Percentiles rank a stretch among this genome's conserved stretches.
Evolutionary conservation across 2,329 filamentous ascomycete genomes (phyloP).

Genomic region (Aspergillus intermedius): DNA sequence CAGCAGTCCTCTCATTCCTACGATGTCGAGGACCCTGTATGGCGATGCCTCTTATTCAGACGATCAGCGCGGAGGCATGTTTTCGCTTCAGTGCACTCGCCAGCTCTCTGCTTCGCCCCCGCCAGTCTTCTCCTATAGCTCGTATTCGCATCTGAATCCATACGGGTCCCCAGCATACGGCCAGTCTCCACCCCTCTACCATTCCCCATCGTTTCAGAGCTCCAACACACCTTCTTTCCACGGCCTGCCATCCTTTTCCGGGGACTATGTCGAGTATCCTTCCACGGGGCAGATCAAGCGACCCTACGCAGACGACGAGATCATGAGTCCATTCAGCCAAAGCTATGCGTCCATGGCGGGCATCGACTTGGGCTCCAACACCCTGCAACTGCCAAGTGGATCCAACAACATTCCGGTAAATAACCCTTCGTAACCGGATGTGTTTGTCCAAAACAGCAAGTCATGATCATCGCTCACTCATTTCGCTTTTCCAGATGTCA

Average conservation of each 20-base stretch:
- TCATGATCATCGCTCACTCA: not conserved
- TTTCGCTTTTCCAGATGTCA: not conserved
- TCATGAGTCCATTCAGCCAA: constrained; percentile 54
- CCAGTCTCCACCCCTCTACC: constrained; percentile 27
- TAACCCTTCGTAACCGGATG: constrained; percentile 25
- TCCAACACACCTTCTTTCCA: constrained; percentile 23
- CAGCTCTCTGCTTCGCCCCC: constrained; percentile 56
- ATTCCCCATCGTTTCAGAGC: constrained; percentile 10
- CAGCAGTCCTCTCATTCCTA: not conserved
- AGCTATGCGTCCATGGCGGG: constrained; percentile 55
- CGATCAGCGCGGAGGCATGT: constrained; percentile 49
- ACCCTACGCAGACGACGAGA: constrained; percentile 47
- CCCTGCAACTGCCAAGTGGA: constrained; percentile 27
- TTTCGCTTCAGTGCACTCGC: constrained; percentile 52
- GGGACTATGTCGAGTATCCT: constrained; percentile 26
- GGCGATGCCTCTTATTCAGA: not conserved
- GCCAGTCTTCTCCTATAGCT: constrained; percentile 48
- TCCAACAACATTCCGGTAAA: constrained; percentile 37
- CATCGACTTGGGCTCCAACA: constrained; percentile 41
- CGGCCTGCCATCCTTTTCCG: constrained; percentile 26
- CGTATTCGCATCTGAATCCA: constrained; percentile 42
- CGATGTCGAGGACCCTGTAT: not conserved
- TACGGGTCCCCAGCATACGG: constrained; percentile 31
- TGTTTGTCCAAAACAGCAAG: constrained; percentile 14
- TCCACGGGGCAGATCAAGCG: constrained; percentile 43